These are phyloP conservation scores for Rauvolfia tetraphylla DNA, from an alignment of 257 asterid genomes.

Conservation along the genomic window DNA sequence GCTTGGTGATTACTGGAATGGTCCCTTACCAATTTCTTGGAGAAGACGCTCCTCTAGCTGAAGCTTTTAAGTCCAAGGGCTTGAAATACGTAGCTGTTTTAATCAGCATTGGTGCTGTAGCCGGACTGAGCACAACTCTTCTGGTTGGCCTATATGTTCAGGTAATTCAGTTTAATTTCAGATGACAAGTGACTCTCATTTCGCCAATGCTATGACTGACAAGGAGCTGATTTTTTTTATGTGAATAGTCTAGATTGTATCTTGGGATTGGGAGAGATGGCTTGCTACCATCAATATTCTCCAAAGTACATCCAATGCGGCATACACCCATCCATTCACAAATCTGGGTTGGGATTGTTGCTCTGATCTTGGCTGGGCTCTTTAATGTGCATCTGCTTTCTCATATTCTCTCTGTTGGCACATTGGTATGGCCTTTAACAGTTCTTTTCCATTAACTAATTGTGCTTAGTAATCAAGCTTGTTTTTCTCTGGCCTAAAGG, in stretches of 20 bases:
- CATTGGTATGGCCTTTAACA: slow-evolving; percentile 59
- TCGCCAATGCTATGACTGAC: slow-evolving; percentile 5
- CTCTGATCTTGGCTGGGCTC: slow-evolving; percentile 75
- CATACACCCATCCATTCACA: slow-evolving; percentile 90
- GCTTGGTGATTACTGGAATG: slow-evolving; percentile 97
- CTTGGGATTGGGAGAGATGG: slow-evolving; percentile 99
- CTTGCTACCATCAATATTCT: slow-evolving; percentile 67
- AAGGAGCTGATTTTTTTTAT: slow-evolving; percentile 11
- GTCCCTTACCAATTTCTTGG: slow-evolving; percentile 78
- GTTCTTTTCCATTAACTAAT: not conserved
- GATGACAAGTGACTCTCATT: not conserved
- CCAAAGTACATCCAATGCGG: slow-evolving; percentile 67
- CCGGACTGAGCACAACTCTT: slow-evolving; percentile 93
- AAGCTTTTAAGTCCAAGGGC: slow-evolving; percentile 81
- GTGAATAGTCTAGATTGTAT: slow-evolving; percentile 78
- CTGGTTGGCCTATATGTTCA: slow-evolving; percentile 96
- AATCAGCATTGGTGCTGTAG: slow-evolving; percentile 94
- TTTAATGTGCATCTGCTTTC: slow-evolving; percentile 80
- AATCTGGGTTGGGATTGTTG: slow-evolving; percentile 88
- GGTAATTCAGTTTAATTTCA: slow-evolving; percentile 37
- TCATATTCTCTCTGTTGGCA: slow-evolving; percentile 91
- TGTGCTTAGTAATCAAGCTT: slow-evolving; percentile 3
- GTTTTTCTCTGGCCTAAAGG: slow-evolving; percentile 3
- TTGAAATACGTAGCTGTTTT: slow-evolving; percentile 70
- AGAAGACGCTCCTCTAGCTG: slow-evolving; percentile 88